These are phyloP conservation scores for Zea mays DNA, from an alignment of 176 grass and related monocot species.

Conservation along the genomic window Zm-B73-REFERENCE-NAM-5.0 NC_050099.1:168717501-168718000, in stretches of 20 bases:
- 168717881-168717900: not conserved
- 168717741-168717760: not conserved
- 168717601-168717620: not conserved
- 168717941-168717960: not conserved
- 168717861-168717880: not conserved
- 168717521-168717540: too few relatives aligned
- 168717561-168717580: too few relatives aligned
- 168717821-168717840: not conserved
- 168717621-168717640: not conserved
- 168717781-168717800: not conserved
- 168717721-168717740: not conserved
- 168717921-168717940: not conserved
- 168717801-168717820: not conserved
- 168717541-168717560: too few relatives aligned
- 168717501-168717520: too few relatives aligned
- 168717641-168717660: not conserved
- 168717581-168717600: not conserved
- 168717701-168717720: not conserved
- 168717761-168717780: not conserved
- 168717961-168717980: slow-evolving; percentile 9
- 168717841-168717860: not conserved
- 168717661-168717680: not conserved
- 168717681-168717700: not conserved
- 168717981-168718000: not conserved
- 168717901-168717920: not conserved